Evolutionary conservation across 192 early-diverging fungal species (phyloP).

Genomic region (Diversispora epigaea): DNA sequence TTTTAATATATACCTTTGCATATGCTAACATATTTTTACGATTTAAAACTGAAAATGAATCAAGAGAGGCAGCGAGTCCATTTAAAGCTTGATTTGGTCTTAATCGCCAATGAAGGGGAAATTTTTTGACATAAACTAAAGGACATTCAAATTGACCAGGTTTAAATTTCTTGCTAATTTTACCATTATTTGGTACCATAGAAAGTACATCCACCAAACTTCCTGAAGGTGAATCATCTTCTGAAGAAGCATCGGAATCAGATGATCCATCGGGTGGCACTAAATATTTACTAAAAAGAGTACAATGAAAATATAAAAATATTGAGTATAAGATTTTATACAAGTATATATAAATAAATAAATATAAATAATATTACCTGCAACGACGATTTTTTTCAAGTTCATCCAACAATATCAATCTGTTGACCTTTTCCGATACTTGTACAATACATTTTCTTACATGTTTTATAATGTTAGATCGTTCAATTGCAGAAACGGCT

Average conservation of each 20-base stretch:
- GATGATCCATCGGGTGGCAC: conserved; percentile 46
- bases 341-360: neutral
- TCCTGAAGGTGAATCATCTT: conserved; percentile 45
- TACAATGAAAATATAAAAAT: neutral
- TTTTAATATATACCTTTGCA: conserved; percentile 57
- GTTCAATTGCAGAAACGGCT: conserved; percentile 48
- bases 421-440: conserved; percentile 67
- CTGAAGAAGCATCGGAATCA: conserved; percentile 51
- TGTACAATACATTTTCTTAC: conserved; percentile 56
- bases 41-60: conserved; percentile 66
- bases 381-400: conserved; percentile 62
- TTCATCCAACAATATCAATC: conserved; percentile 57
- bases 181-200: conserved; percentile 34
- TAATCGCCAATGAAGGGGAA: conserved; percentile 77
- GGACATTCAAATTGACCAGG: conserved; percentile 73
- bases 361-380: conserved; percentile 46
- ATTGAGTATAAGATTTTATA: neutral
- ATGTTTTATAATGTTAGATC: conserved; percentile 53
- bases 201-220: conserved; percentile 23
- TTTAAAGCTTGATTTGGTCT: conserved; percentile 63
- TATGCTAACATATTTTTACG: conserved; percentile 73
- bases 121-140: conserved; percentile 57
- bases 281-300: conserved; percentile 52
- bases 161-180: conserved; percentile 37
- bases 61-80: conserved; percentile 51